Evolutionary conservation across 2,329 filamentous ascomycete species (phyloP), one percentile per base, ranked within the genome.

Genomic region (Fusarium albidum): DNA sequence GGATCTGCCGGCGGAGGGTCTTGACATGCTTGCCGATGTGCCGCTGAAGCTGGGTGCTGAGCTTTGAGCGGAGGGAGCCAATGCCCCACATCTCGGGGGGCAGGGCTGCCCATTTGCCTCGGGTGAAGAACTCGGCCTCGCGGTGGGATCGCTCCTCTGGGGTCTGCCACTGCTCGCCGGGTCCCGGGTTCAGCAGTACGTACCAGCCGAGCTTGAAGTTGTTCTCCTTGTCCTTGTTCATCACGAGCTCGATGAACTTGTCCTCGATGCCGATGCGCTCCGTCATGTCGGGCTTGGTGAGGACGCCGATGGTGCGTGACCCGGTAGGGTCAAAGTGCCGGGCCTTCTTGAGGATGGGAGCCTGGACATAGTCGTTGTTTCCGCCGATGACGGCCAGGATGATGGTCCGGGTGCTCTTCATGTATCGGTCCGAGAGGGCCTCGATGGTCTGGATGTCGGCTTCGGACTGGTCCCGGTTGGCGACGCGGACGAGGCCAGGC

Each of bases 401-500:
- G 38, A 84, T 81, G 37, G 80, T 83, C 27, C 81, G 76, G 0
- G 79, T 72, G 55, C 79, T 80, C 72, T 80, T 81, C 80, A 83
- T 83, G 68, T 83, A 84, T 25, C 75, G 74, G 8, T 82, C 78
- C 10, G 78, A 81, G 3, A 86, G 69, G 0, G 73, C 59, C 26
- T 81, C 77, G 41, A 85, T 82, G 3, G 81, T 78, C 53, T 76
- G 71, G 48, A 82, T 81, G 35, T 85, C 83, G 17, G 76, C 71
- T 26, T 77, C 73, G 2, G 79, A 82, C 64, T 85, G 81, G 47
- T 81, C 76, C 26, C 77, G 74, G 55, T 80, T 83, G 59, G 77
- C 78, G 9, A 83, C 79, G 27, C 77, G 75, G 25, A 86, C 80
- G 2, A 87, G 71, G 2, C 85, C 84, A 0, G 84, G 85, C 28